These are phyloP conservation scores for Tremellales sp. DNA, from an alignment of 1,284 basidiomycete species.

Conservation along the genomic window DNA sequence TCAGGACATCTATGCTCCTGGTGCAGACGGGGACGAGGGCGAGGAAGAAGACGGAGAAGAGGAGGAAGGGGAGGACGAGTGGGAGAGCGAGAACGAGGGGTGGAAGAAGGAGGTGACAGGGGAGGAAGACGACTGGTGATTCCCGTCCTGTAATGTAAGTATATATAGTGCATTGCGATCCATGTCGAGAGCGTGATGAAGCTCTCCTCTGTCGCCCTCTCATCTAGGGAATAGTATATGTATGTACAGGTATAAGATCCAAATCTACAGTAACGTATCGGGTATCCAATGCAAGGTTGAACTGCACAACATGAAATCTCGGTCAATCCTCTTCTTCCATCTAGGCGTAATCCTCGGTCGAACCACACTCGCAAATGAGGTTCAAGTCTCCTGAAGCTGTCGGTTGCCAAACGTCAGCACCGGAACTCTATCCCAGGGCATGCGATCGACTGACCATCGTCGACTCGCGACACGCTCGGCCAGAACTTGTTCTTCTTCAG, in stretches of 20 bases:
- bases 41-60: conserved; percentile 15
- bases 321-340: too few relatives aligned
- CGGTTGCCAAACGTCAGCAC: neutral
- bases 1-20: conserved; percentile 33
- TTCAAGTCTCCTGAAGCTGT: conserved; percentile 49
- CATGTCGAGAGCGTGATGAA: conserved; percentile 3
- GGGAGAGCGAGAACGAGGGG: conserved; percentile 34
- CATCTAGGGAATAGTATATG: neutral
- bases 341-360: conserved; percentile 68
- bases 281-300: conserved; percentile 3
- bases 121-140: conserved; percentile 29
- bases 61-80: conserved; percentile 29
- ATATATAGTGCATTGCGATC: too few relatives aligned
- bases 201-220: neutral
- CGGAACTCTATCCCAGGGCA: neutral
- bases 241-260: neutral
- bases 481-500: conserved; percentile 86
- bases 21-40: conserved; percentile 19
- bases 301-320: neutral
- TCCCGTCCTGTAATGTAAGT: too few relatives aligned
- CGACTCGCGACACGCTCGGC: conserved; percentile 83
- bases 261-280: neutral
- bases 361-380: conserved; percentile 73
- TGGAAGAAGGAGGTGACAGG: conserved; percentile 24
- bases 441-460: conserved; percentile 65